Evolutionary conservation across 768 basidiomycete species (phyloP), one percentile per base, ranked within the genome.

Genomic region (Galerina sulciceps): DNA sequence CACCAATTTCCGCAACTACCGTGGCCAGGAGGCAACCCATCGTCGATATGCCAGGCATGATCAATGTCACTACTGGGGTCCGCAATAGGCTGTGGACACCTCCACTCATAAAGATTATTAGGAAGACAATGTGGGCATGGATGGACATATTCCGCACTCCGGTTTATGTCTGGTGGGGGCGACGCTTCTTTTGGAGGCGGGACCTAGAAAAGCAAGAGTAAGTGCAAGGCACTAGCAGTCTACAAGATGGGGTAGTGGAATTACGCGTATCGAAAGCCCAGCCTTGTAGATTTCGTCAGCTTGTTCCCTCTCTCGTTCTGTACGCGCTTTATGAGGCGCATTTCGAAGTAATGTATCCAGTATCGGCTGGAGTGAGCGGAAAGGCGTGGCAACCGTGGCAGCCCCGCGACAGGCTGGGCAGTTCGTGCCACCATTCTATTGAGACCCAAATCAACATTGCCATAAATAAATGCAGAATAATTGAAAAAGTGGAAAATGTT

Each of bases 1-100:
- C 66, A 90, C 90, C 92, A 94, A 67, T 92, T 91, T 31, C 90
- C 93, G 61, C 93, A 94, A 65, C 85, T 84, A 10, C 76, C 85
- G 62, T 94, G 93, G 17, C 91, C 93, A 0, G 90, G 89, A 2
- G 93, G 93, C 5, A 80, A 65, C 37, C 93, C 93, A 49, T 92
- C 85, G 37, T 93, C 91, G 31, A 90, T 71, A 57, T 80, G 86
- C 89, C 90, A 93, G 3, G 91, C 91, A 64, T 84, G 79, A 23
- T 89, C 90, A 2, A 84, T 75, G 69, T 93, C 89, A 17, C 75
- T 71, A 13, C 74, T 79, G 44, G 90, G 92, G 74, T 94, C 91
- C 9, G 84, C 75, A 22, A 94, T 85, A 37, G 93, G 93, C 49
- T 85, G 81, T n/a, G 91, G 87, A 67, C 93, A 94, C 62, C 80